These are phyloP conservation scores for Telfairia occidentalis DNA, from an alignment of 331 rosid genomes.

Conservation along the genomic window DNA sequence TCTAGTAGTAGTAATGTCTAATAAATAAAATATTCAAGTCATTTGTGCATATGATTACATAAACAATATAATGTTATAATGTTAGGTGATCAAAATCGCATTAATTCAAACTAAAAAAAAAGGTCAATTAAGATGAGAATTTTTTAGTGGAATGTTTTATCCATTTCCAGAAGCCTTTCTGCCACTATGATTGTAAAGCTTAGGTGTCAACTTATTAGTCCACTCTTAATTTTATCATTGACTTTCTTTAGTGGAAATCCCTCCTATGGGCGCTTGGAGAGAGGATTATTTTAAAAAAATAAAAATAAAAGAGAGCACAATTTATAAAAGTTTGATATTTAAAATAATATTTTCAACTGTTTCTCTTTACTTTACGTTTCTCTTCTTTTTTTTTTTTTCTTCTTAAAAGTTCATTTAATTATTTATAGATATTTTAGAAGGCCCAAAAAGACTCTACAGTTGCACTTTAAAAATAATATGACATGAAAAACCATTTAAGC, in stretches of 20 bases:
- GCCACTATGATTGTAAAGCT: background rate
- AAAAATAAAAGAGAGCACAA: background rate
- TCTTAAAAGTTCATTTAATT: background rate
- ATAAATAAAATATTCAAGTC: background rate
- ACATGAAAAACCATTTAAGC: background rate
- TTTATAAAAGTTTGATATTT: background rate
- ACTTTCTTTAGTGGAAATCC: background rate
- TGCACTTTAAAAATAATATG: background rate
- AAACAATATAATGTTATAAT: background rate
- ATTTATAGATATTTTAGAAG: background rate
- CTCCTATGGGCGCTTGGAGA: background rate
- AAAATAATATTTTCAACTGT: background rate
- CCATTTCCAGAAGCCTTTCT: background rate
- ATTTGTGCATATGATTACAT: background rate
- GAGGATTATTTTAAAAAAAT: background rate
- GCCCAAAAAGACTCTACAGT: background rate
- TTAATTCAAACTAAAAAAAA: background rate
- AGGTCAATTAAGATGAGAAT: background rate
- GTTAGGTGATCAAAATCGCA: background rate
- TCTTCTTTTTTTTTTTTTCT: background rate
- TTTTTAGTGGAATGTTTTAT: background rate
- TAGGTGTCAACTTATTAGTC: background rate
- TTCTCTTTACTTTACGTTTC: no score
- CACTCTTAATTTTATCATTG: background rate
- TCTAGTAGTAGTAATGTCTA: background rate